A percentile compares a stretch with the other conserved stretches of the same genome.
phyloP scores from a whole-genome alignment of 371 early-diverging fungal species.

The Mucor sp. region DNA sequence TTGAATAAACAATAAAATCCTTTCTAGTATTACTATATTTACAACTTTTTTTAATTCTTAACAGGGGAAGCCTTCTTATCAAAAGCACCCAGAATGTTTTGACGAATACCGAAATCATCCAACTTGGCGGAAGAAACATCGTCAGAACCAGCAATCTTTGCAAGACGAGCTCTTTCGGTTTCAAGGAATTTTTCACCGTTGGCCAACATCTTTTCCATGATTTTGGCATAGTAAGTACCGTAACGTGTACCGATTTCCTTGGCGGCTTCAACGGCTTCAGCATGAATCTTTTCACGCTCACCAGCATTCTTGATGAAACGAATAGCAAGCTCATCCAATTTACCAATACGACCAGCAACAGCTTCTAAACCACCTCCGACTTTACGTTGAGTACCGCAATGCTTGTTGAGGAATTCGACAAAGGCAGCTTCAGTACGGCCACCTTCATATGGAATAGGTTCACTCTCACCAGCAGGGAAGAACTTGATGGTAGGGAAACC shows the following conservation, averaged over 20 bases:
- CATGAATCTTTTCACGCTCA: constrained; percentile 40
- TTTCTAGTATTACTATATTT: background rate
- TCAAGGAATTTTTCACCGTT: constrained; percentile 60
- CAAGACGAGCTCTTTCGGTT: constrained; percentile 71
- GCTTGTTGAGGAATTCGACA: constrained; percentile 87
- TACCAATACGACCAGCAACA: constrained; percentile 66
- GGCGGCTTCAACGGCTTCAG: constrained; percentile 39
- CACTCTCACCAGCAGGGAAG: constrained; percentile 74
- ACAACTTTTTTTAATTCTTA: constrained; percentile 35
- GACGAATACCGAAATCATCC: constrained; percentile 78
- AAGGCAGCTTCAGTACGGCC: constrained; percentile 83
- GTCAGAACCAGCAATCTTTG: constrained; percentile 65
- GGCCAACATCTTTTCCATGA: constrained; percentile 71
- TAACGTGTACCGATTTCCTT: constrained; percentile 33
- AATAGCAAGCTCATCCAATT: constrained; percentile 67
- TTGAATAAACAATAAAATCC: background rate
- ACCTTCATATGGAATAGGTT: constrained; percentile 76
- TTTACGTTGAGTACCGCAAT: constrained; percentile 80
- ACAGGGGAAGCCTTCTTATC: constrained; percentile 38
- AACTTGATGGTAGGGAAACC: constrained; percentile 90
- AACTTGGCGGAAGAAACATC: constrained; percentile 61
- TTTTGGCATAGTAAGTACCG: constrained; percentile 74
- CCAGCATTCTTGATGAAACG: constrained; percentile 57
- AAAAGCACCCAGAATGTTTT: constrained; percentile 75
- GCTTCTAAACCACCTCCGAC: constrained; percentile 73